Evolutionary conservation across 805 yeast genomes (phyloP), one percentile per base, ranked within the genome.

Genomic region (Lipomyces kockii): DNA sequence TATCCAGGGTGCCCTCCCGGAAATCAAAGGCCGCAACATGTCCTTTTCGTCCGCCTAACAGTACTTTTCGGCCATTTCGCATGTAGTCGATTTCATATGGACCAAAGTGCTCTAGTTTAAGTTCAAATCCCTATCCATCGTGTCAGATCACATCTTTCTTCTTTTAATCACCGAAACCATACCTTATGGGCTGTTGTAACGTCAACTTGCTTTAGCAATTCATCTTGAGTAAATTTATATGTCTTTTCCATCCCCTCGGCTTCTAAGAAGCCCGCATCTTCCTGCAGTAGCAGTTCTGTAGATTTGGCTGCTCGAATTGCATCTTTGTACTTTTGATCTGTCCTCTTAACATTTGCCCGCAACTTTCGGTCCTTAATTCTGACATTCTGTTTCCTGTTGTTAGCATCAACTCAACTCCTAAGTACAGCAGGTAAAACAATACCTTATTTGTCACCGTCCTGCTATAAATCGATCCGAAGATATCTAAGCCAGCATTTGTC

Each of bases 241-340:
- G 99, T 95, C 77, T 87, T 88, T 79, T 95, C 99, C 93, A 94
- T 88, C n/a, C 89, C 89, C 75, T 95, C 99, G 5, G 97, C 92
- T 78, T 95, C 99, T 69, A 95, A 78, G 74, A 83, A 89, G 58
- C 99, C 99, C 3, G 83, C 85, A 35, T 89, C 89, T 80, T 95
- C 98, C 68, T 90, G 91, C 43, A 92, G 80, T 70, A 95, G 83
- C 74, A 92, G 84, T 74, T 95, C 98, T 0, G 98, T 90, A 3
- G 89, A 87, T 11, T 93, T 92, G 1, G 97, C 97, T 9, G 92
- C 84, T 71, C 84, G 82, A n/a, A 90, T 85, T 0, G 97, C 96
- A 67, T 88, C 89, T 70, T 86, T 84, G 78, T 89, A 90, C 73
- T 89, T 88, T 53, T 83, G 82, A 76, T 94, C 97, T 49, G 87